phyloP scores from a whole-genome alignment of 208 protist species.

The Leishmania gerbilli region DNA sequence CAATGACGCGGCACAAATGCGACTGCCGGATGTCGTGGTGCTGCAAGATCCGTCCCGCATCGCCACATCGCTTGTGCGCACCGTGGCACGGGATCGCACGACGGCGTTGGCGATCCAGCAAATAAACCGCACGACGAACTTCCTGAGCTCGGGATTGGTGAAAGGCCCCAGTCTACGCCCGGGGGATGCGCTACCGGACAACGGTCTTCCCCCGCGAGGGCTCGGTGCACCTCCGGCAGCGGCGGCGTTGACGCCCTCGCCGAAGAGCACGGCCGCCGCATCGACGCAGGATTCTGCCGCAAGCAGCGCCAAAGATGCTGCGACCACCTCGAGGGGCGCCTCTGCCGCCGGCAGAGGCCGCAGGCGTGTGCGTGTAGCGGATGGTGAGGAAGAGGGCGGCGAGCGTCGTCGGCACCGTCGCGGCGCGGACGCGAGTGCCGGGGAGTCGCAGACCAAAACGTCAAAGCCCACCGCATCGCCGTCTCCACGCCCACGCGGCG shows the following conservation, averaged over 20 bases:
- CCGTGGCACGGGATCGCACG: constrained; percentile 53
- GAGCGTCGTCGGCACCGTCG: neutral
- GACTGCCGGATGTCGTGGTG: constrained; percentile 22
- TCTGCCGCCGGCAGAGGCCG: neutral
- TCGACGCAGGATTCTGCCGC: constrained; percentile 1
- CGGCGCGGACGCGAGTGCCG: neutral
- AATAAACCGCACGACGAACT: constrained; percentile 78
- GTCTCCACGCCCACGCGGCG: neutral
- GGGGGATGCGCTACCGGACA: constrained; percentile 11
- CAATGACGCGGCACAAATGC: neutral
- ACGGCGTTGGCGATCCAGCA: constrained; percentile 69
- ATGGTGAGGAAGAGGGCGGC: neutral
- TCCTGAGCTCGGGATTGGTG: constrained; percentile 64
- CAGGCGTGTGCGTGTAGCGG: neutral
- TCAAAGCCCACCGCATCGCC: neutral
- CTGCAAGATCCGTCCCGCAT: constrained; percentile 53
- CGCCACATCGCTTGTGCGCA: constrained; percentile 46
- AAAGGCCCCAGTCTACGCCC: constrained; percentile 29
- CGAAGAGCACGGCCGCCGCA: neutral
- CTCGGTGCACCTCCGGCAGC: neutral
- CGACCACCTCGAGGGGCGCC: neutral
- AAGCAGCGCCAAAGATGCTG: too few species aligned
- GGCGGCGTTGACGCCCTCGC: neutral
- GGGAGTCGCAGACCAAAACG: neutral
- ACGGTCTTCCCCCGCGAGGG: constrained; percentile 1